These are phyloP conservation scores for Hsuehochloa calcarea DNA, from an alignment of 176 grass and related monocot species.

Conservation along the genomic window DNA sequence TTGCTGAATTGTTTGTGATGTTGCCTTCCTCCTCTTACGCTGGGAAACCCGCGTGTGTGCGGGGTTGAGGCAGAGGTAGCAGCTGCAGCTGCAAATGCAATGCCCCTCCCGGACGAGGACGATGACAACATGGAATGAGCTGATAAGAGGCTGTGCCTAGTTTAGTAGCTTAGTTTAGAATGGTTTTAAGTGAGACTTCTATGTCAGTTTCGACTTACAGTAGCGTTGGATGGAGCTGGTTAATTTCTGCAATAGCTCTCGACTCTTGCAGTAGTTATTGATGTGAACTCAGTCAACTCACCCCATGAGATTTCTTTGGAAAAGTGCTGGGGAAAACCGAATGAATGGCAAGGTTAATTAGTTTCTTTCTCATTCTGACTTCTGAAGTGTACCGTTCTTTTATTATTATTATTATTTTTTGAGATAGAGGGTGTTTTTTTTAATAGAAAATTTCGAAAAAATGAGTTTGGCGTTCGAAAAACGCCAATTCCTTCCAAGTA, in stretches of 20 bases:
- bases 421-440: too few species aligned
- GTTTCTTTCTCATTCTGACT: not conserved
- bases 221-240: not conserved
- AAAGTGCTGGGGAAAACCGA: not conserved
- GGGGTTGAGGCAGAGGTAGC: slow-evolving; percentile 59
- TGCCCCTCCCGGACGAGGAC: slow-evolving; percentile 68
- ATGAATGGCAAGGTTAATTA: not conserved
- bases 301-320: not conserved
- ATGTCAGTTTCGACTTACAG: not conserved
- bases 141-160: not conserved
- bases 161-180: not conserved
- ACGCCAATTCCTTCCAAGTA: too few species aligned
- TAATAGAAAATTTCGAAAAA: too few species aligned
- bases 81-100: slow-evolving; percentile 36
- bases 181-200: not conserved
- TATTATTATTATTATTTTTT: too few species aligned
- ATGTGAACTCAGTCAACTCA: not conserved
- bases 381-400: too few species aligned
- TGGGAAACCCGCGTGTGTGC: not conserved
- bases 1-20: not conserved
- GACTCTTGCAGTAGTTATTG: not conserved
- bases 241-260: not conserved
- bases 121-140: slow-evolving; percentile 49
- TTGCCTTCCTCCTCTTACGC: not conserved
- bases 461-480: too few species aligned